phyloP scores from a whole-genome alignment of 2,329 filamentous ascomycete species.

The Colletotrichum lupini region DNA sequence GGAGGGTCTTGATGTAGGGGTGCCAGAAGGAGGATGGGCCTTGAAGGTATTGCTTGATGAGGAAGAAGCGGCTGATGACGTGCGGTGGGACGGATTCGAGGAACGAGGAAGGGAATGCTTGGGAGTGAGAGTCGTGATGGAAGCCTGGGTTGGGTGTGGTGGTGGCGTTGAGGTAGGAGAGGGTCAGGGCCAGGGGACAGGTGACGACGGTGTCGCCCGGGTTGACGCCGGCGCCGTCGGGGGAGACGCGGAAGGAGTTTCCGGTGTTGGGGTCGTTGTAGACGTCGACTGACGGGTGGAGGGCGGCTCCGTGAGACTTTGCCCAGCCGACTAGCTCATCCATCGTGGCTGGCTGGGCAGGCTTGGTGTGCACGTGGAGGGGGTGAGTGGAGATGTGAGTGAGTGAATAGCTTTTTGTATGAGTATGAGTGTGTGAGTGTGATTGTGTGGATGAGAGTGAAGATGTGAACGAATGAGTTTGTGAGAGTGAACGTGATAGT shows the following conservation, averaged over 20 bases:
- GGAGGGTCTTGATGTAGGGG: conserved; percentile 74
- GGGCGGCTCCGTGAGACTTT: conserved; percentile 52
- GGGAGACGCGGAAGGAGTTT: conserved; percentile 64
- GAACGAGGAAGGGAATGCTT: conserved; percentile 60
- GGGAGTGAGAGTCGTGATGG: conserved; percentile 28
- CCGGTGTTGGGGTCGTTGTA: conserved; percentile 62
- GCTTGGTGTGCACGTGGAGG: neutral
- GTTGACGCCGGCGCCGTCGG: conserved; percentile 42
- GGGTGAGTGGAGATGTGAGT: neutral
- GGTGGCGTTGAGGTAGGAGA: conserved; percentile 70
- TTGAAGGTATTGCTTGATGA: conserved; percentile 74
- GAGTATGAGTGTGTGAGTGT: neutral
- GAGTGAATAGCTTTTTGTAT: neutral
- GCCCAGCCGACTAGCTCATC: conserved; percentile 61
- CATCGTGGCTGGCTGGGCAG: conserved; percentile 5
- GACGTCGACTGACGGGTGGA: conserved; percentile 65
- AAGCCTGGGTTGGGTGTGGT: conserved; percentile 40
- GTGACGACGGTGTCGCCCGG: conserved; percentile 59
- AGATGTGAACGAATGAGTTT: neutral
- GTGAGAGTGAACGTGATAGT: neutral
- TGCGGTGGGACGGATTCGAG: conserved; percentile 63
- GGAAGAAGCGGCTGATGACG: conserved; percentile 74
- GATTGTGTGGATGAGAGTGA: neutral
- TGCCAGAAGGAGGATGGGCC: conserved; percentile 72
- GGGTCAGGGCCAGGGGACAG: conserved; percentile 62